These are phyloP conservation scores for Pneumocystis carinii DNA, from an alignment of 1,139 yeast genomes.

Conservation along the genomic window DNA sequence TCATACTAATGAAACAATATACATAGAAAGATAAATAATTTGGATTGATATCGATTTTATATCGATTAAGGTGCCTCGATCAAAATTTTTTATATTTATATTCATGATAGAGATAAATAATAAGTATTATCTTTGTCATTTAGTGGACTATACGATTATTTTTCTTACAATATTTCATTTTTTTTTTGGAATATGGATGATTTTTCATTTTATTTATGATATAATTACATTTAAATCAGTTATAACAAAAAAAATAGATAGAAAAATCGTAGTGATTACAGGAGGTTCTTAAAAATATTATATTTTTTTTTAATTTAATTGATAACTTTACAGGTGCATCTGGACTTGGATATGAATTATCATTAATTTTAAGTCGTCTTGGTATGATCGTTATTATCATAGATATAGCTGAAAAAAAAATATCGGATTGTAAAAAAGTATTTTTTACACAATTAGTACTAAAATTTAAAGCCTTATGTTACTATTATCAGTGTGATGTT, in stretches of 20 bases:
- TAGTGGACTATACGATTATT: background rate
- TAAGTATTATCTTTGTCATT: background rate
- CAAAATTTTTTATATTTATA: background rate
- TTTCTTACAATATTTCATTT: background rate
- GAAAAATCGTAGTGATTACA: background rate
- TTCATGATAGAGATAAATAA: background rate
- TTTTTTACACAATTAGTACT: background rate
- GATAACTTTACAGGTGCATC: background rate
- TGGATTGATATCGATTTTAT: background rate
- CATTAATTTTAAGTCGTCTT: background rate
- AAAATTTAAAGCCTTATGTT: background rate
- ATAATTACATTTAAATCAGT: background rate
- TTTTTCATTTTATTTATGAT: background rate
- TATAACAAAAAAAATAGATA: background rate
- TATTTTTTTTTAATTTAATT: background rate
- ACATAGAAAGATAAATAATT: background rate
- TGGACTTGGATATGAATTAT: background rate
- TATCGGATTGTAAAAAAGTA: background rate
- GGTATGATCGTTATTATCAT: background rate
- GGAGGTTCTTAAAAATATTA: background rate
- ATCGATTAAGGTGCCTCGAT: background rate
- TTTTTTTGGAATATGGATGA: background rate
- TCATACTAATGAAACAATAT: background rate
- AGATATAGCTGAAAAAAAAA: background rate
- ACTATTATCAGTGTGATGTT: background rate